These are phyloP conservation scores for Thalassiosira profunda DNA, from an alignment of 108 stramenopile genomes.

Conservation along the genomic window DNA sequence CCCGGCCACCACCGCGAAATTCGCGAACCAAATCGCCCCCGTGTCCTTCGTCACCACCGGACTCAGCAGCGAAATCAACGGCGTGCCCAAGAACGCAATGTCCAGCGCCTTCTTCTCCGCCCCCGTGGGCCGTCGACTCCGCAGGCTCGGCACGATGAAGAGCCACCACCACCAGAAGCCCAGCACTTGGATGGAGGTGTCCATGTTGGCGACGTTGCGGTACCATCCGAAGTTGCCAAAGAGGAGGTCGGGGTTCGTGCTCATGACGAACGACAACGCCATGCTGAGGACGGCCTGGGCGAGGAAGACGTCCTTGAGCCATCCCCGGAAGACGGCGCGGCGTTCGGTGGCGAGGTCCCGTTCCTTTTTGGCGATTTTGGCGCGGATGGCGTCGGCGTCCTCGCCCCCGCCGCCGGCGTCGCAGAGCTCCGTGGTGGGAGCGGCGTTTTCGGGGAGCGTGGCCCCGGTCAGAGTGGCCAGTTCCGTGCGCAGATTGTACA, in stretches of 20 bases:
- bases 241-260: slow-evolving; percentile 67
- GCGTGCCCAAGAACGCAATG: slow-evolving; percentile 95
- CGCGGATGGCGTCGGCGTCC: slow-evolving; percentile 62
- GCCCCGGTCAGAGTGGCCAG: slow-evolving; percentile 51
- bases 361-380: slow-evolving; percentile 91
- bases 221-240: slow-evolving; percentile 85
- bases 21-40: slow-evolving; percentile 86
- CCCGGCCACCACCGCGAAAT: slow-evolving; percentile 77
- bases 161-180: slow-evolving; percentile 99
- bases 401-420: slow-evolving; percentile 79
- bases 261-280: slow-evolving; percentile 89
- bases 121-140: slow-evolving; percentile 87
- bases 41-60: slow-evolving; percentile 95
- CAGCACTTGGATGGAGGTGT: slow-evolving; percentile 88
- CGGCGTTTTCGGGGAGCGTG: slow-evolving; percentile 7
- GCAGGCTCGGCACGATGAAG: slow-evolving; percentile 94
- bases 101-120: slow-evolving; percentile 95
- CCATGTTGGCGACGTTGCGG: slow-evolving; percentile 67
- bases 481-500: slow-evolving; percentile 75
- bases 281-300: slow-evolving; percentile 91
- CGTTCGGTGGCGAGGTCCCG: slow-evolving; percentile 82
- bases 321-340: slow-evolving; percentile 93
- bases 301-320: slow-evolving; percentile 95
- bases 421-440: slow-evolving; percentile 52
- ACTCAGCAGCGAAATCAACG: slow-evolving; percentile 81